Evolutionary conservation across 2,329 filamentous ascomycete genomes (phyloP), one percentile per base, ranked within the genome.

Genomic region (Pezicula radicicola): DNA sequence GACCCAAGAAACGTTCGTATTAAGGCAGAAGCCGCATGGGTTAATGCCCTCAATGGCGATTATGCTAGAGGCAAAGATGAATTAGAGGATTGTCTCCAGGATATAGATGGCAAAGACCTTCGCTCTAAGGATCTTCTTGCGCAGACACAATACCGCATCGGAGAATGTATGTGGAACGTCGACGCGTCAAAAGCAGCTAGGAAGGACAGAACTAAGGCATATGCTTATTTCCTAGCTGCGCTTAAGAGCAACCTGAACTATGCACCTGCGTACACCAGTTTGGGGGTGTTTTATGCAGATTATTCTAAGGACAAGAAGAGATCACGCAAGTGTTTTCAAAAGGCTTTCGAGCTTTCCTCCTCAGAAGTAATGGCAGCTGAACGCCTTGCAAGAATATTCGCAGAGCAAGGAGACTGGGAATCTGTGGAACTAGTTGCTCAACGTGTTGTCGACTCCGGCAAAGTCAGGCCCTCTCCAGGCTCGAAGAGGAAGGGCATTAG

Each of bases 361-460:
- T 86, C 89, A 0, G 94, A 99, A 66, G 82, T 96, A 1, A 78
- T 87, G 60, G 91, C 94, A 35, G 94, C 94, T 0, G 90, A 97
- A 68, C 83, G 91, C 27, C 79, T 99, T 15, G 92, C 94, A 2
- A 82, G 83, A 53, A 85, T 85, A 0, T 99, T 97, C 68, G 93
- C 95, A 0, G 85, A 96, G 49, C 86, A 91, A 59, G 85, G 89
- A 36, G 94, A 99, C 63, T 99, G 94, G 94, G 94, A 97, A 59
- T 84, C 95, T 47, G 95, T 99, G 7, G 94, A 97, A 71, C 83
- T 95, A 18, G 86, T 99, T 30, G 88, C 94, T 1, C 89, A 92
- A 66, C 84, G 95, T 47, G 89, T 97, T 1, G 86, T 97, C 3
- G 90, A 97, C 56, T 97, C 93, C n/a, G 94, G 94, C 49, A 94